Evolutionary conservation across 306 rosid genomes (phyloP), one percentile per base, ranked within the genome.

Genomic region (Crataegus laevigata): DNA sequence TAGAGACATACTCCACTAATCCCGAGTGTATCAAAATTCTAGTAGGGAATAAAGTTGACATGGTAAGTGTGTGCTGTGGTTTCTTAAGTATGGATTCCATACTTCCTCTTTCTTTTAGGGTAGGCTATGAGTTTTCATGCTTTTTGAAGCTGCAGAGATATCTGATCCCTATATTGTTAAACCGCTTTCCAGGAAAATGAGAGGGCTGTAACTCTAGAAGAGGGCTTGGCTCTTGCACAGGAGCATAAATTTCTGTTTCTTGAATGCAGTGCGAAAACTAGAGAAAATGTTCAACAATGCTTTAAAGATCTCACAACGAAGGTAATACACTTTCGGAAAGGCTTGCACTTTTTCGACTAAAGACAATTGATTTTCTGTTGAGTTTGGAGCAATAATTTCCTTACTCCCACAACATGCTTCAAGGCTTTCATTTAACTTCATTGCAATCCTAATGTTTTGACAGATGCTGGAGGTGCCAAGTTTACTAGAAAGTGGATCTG

Each of bases 31-130:
- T 94, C 81, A 92, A 87, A 79, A 83, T 94, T 82, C 82, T 94
- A 68, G 90, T 94, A 4, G 99, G 99, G 69, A 94, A 94, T 81
- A 94, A 94, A 79, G 96, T 90, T 65, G 99, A 94, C 79, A 88
- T 84, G 89, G 99, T 94, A 84, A 73, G 75, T 38, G 22, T 3
- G 17, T 54, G 63, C 42, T 69, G 21, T 69, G 30, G 68, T 61
- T 73, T 43, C 77, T 34, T 26, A 3, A 11, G 4, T 4, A 14
- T 47, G 52, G 52, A 13, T 72, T 32, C 10, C 14, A 13, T n/a
- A 19, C 30, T 74, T 63, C 32, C 18, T 14, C 8, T 52, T 52
- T 36, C 21, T 28, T 18, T 21, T 52, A 28, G 18, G 29, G 21
- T 14, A 6, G 24, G n/a, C 21, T 8, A 5, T 3, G 47, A 42